Conservation (phyloP, 1,139 yeast species). For the Meyerozyma athensensis region DNA sequence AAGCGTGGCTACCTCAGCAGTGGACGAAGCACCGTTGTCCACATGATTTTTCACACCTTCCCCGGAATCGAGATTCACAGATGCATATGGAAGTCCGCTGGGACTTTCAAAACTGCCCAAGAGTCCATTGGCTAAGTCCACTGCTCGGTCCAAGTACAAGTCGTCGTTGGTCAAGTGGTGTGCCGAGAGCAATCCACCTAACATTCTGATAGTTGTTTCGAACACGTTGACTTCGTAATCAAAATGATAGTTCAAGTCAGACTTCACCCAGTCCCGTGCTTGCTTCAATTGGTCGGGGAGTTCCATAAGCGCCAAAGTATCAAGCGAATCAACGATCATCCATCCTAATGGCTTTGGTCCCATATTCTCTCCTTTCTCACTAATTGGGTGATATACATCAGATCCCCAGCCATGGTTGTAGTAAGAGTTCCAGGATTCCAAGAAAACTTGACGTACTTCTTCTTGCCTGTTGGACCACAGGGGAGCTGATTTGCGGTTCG, state of each 20-base stretch:
- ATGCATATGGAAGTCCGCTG: conserved; percentile 72
- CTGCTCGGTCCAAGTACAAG: conserved; percentile 72
- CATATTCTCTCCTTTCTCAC: conserved; percentile 67
- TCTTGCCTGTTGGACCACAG: conserved; percentile 45
- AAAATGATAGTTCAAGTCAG: conserved; percentile 43
- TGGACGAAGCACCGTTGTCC: conserved; percentile 67
- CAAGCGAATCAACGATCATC: conserved; percentile 89
- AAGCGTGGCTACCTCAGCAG: conserved; percentile 87
- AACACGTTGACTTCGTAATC: conserved; percentile 78
- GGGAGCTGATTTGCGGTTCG: conserved; percentile 6
- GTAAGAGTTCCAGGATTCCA: conserved; percentile 78
- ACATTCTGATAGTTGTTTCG: conserved; percentile 91
- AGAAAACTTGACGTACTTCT: conserved; percentile 59
- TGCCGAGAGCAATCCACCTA: conserved; percentile 87
- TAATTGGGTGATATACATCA: conserved; percentile 60
- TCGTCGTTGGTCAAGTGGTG: conserved; percentile 68
- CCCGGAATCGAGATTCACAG: conserved; percentile 67
- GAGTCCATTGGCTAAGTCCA: conserved; percentile 62
- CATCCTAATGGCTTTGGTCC: conserved; percentile 85
- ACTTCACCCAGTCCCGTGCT: conserved; percentile 73
- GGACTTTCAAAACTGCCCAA: conserved; percentile 61
- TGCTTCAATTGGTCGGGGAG: conserved; percentile 57
- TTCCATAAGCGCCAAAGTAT: conserved; percentile 80
- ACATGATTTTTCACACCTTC: conserved; percentile 58
- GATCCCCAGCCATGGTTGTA: conserved; percentile 78